These are phyloP conservation scores for Dryas octopetala DNA, from an alignment of 306 rosid species.

Conservation along the genomic window DNA sequence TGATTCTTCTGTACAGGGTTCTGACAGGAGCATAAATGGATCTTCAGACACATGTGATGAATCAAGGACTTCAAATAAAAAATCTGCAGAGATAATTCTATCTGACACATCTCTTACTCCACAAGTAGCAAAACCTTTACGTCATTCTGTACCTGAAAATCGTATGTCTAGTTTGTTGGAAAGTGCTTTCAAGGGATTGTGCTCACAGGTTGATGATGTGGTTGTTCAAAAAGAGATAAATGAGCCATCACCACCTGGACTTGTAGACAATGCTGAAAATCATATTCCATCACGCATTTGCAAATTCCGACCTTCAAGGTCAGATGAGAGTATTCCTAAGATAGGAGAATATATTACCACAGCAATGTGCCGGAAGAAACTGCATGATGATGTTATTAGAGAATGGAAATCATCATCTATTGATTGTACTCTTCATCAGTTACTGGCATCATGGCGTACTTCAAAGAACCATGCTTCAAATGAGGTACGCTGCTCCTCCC, in stretches of 20 bases:
- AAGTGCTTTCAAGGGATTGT: slow-evolving; percentile 56
- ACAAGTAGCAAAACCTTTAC: slow-evolving; percentile 29
- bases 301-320: slow-evolving; percentile 60
- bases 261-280: slow-evolving; percentile 40
- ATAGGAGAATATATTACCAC: slow-evolving; percentile 66
- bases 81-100: slow-evolving; percentile 10
- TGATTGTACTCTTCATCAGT: slow-evolving; percentile 42
- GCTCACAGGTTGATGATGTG: slow-evolving; percentile 32
- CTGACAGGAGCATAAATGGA: slow-evolving; percentile 18
- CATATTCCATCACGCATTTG: slow-evolving; percentile 26
- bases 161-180: slow-evolving; percentile 47
- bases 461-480: slow-evolving; percentile 37
- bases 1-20: slow-evolving; percentile 6
- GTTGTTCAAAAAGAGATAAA: slow-evolving; percentile 43
- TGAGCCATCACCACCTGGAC: slow-evolving; percentile 68
- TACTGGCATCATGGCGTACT: slow-evolving; percentile 38
- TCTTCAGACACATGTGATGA: slow-evolving; percentile 31
- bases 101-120: slow-evolving; percentile 29
- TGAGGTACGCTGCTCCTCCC: slow-evolving; percentile 39
- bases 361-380: slow-evolving; percentile 78
- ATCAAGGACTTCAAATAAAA: slow-evolving; percentile 32
- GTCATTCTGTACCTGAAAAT: slow-evolving; percentile 35
- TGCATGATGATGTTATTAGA: slow-evolving; percentile 64
- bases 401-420: slow-evolving; percentile 56
- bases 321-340: slow-evolving; percentile 56